Base-by-base conservation (phyloP, 192 early-diverging fungal species). In the Spizellomyces punctatus region DNA sequence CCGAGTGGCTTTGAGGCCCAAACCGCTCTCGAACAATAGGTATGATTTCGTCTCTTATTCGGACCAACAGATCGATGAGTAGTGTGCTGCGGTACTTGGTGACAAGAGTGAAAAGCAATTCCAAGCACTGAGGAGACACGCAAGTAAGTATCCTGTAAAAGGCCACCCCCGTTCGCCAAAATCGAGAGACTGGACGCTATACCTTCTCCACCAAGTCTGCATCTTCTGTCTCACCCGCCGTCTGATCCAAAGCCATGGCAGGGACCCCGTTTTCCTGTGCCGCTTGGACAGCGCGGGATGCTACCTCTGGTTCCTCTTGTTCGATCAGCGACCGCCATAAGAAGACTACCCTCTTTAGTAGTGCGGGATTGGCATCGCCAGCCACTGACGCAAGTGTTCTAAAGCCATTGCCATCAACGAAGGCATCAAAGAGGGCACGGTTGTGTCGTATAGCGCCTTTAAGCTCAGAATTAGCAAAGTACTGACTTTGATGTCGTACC, bases 311-410 rank as follows among this genome's bases (percentile, higher is more conserved):
- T 8, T 19, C 66, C 57, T 76, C 73, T 43, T 78, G 78, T 64
- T 80, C 77, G 21, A 84, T 27, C 10, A 84, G 64, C 8, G 71
- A 55, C 36, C 64, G 49, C 27, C 80, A 58, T n/a, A 84, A 76
- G 52, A 83, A 83, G 5, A 83, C 45, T n/a, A 70, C 70, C 7
- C 75, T 57, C 42, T 64, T 73, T 52, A 77, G 22, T 2, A 80
- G 19, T 19, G 52, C 19, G 10, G 69, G 12, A 27, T 80, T 71
- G 55, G 64, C 75, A 44, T 80, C 72, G 56, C 72, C 47, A n/a
- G 55, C 50, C 5, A 69, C 68, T 6, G 59, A 21, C 42, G 63
- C 65, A 6, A 69, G 22, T 10, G 73, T 46, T n/a, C 50, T 36
- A 27, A 79, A 45, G n/a, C 69, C 72, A 52, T 76, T 70, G n/a